phyloP scores from a whole-genome alignment of 1,139 yeast genomes.

The Candida glucosophila region DNA sequence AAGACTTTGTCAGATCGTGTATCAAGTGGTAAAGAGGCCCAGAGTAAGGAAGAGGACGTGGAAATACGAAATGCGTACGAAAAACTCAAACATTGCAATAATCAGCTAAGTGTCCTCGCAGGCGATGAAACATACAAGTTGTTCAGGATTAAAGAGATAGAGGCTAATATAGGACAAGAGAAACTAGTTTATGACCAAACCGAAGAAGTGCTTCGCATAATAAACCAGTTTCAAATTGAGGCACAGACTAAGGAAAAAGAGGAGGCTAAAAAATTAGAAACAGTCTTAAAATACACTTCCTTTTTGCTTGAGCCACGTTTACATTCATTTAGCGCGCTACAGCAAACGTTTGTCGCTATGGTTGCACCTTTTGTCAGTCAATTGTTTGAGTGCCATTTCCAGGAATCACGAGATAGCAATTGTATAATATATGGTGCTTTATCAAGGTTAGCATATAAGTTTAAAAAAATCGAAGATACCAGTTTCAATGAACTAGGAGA shows the following conservation, averaged over 20 bases:
- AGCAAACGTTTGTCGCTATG: slow-evolving; percentile 6
- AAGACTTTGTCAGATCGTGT: slow-evolving; percentile 17
- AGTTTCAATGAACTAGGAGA: slow-evolving; percentile 1
- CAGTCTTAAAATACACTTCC: neutral
- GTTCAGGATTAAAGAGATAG: no score
- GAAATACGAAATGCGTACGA: slow-evolving; percentile 6
- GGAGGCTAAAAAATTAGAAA: neutral
- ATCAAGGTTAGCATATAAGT: slow-evolving; percentile 10
- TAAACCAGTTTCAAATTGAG: slow-evolving; percentile 1
- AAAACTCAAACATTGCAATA: slow-evolving; percentile 9
- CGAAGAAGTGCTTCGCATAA: slow-evolving; percentile 1
- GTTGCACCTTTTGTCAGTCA: slow-evolving; percentile 3
- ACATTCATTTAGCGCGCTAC: slow-evolving; percentile 2
- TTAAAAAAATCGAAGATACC: slow-evolving; percentile 6
- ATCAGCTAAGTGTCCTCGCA: slow-evolving; percentile 10
- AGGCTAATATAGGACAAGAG: slow-evolving; percentile 8
- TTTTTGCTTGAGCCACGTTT: slow-evolving; percentile 1
- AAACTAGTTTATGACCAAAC: slow-evolving; percentile 1
- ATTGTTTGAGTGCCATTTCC: slow-evolving; percentile 7
- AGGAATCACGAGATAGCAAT: slow-evolving; percentile 1
- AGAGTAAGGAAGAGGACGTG: slow-evolving; percentile 5
- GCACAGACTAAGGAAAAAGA: slow-evolving; percentile 1
- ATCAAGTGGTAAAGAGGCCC: slow-evolving; percentile 1
- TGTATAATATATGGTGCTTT: slow-evolving; percentile 5
- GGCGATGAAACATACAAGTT: slow-evolving; percentile 14